Evolutionary conservation across 352 stramenopile genomes (phyloP).

Genomic region (Globisporangium middletonii): DNA sequence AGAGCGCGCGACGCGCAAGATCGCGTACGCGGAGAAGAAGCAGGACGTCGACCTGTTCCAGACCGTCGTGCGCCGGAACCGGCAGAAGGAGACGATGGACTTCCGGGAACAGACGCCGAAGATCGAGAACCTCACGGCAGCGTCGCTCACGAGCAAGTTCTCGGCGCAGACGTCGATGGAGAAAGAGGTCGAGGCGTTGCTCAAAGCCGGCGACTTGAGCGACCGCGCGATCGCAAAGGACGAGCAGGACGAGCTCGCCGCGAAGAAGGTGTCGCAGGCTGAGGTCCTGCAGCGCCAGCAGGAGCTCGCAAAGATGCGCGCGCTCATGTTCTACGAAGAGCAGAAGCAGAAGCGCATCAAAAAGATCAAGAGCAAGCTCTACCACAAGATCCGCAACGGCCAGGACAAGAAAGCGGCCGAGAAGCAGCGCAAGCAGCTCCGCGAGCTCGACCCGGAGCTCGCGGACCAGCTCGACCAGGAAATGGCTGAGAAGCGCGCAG

Average conservation of each 20-base stretch:
- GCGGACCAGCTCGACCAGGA: conserved; percentile 74
- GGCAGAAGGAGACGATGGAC: conserved; percentile 93
- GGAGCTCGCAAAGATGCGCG: conserved; percentile 94
- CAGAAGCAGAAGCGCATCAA: conserved; percentile 97
- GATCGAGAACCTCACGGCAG: conserved; percentile 76
- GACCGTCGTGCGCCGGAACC: conserved; percentile 87
- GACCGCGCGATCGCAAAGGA: conserved; percentile 56
- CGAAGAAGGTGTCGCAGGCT: conserved; percentile 63
- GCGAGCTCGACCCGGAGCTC: conserved; percentile 69
- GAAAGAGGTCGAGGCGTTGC: conserved; percentile 66
- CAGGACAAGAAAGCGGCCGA: conserved; percentile 86
- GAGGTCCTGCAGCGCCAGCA: conserved; percentile 84
- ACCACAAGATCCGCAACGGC: conserved; percentile 96
- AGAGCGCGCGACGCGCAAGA: conserved; percentile 83
- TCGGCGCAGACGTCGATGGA: conserved; percentile 87
- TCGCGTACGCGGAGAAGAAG: conserved; percentile 85
- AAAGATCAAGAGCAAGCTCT: conserved; percentile 99
- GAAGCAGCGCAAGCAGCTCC: conserved; percentile 77
- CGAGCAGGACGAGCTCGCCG: conserved; percentile 65
- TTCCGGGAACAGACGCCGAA: conserved; percentile 87
- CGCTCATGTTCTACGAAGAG: conserved; percentile 98
- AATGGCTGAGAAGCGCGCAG: conserved; percentile 88
- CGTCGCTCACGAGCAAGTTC: conserved; percentile 91
- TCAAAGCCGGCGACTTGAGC: conserved; percentile 55
- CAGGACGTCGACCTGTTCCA: conserved; percentile 89